Conservation (phyloP, 2,329 filamentous ascomycete species). For the Neofusicoccum cordaticola region DNA sequence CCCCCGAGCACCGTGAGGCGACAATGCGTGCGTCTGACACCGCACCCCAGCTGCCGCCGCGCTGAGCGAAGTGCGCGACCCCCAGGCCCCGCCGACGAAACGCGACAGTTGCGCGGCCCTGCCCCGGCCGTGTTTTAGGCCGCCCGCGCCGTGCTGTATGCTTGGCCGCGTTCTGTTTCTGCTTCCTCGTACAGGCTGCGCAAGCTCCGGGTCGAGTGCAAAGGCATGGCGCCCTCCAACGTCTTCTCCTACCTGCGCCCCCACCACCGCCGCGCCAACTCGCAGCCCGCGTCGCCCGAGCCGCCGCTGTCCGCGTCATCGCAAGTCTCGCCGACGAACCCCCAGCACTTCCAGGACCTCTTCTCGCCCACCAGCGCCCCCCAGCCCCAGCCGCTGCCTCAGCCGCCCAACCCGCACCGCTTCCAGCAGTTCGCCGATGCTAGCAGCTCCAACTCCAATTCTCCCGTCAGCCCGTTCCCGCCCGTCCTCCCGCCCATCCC, state of each 20-base stretch:
- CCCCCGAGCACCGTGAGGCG: not conserved
- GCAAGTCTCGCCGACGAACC: slow-evolving; percentile 25
- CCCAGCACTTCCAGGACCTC: slow-evolving; percentile 22
- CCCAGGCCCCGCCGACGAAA: not conserved
- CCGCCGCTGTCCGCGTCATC: slow-evolving; percentile 25
- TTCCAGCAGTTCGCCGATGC: slow-evolving; percentile 25
- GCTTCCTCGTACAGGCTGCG: not conserved
- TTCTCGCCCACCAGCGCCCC: slow-evolving; percentile 3
- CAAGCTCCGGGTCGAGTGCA: not conserved
- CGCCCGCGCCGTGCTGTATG: not conserved
- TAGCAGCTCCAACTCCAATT: slow-evolving; percentile 27
- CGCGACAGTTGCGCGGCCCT: slow-evolving; percentile 13
- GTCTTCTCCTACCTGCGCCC: slow-evolving; percentile 40
- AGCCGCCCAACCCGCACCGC: slow-evolving; percentile 26
- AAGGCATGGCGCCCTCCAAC: slow-evolving; percentile 37
- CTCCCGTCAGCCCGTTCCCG: slow-evolving; percentile 38
- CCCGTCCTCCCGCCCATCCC: slow-evolving; percentile 40
- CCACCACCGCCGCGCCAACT: slow-evolving; percentile 38
- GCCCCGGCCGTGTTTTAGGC: slow-evolving; percentile 1
- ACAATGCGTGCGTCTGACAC: slow-evolving; percentile 8
- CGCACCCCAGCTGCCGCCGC: not conserved
- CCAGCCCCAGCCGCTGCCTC: slow-evolving; percentile 18
- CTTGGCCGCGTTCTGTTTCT: slow-evolving; percentile 5
- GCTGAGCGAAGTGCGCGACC: slow-evolving; percentile 9
- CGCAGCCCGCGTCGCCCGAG: slow-evolving; percentile 34